Evolutionary conservation across 352 stramenopile species (phyloP).

Genomic region (Pythium aquatile): DNA sequence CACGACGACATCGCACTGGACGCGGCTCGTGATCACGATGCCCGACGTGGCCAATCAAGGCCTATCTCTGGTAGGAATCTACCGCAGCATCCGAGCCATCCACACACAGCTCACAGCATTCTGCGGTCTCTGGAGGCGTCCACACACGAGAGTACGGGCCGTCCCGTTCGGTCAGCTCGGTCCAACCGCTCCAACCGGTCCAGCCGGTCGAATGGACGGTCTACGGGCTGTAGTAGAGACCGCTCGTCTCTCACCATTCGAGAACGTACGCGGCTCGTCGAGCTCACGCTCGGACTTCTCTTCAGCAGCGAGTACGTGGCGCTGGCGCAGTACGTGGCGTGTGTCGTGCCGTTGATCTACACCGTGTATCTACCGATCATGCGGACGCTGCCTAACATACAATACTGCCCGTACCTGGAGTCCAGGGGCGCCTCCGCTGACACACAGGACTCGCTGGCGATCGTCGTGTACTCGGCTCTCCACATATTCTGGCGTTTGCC

Average conservation of each 20-base stretch:
- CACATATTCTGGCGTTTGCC: slow-evolving; percentile 15
- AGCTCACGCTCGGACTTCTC: slow-evolving; percentile 13
- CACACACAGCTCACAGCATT: background rate
- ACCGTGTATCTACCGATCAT: slow-evolving; percentile 11
- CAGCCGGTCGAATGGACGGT: background rate
- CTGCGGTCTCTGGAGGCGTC: background rate
- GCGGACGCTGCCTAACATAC: slow-evolving; percentile 9
- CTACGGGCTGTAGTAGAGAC: background rate
- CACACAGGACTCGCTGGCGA: background rate
- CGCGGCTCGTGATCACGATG: slow-evolving; percentile 1
- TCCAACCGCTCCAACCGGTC: background rate
- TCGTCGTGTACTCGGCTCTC: slow-evolving; percentile 12
- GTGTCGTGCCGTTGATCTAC: slow-evolving; percentile 17
- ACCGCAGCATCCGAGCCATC: background rate
- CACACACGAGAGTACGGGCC: background rate
- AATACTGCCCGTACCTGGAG: slow-evolving; percentile 9
- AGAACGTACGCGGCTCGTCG: slow-evolving; percentile 1
- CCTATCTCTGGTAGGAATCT: background rate
- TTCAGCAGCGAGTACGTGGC: slow-evolving; percentile 25
- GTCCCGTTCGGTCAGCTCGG: background rate
- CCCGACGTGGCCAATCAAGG: slow-evolving; percentile 1
- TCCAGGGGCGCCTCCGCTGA: background rate
- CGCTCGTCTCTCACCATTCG: background rate
- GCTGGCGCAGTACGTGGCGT: slow-evolving; percentile 20
- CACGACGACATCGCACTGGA: background rate